Conservation (phyloP, 1,284 basidiomycete species). For the Cryptococcus sp. region DNA sequence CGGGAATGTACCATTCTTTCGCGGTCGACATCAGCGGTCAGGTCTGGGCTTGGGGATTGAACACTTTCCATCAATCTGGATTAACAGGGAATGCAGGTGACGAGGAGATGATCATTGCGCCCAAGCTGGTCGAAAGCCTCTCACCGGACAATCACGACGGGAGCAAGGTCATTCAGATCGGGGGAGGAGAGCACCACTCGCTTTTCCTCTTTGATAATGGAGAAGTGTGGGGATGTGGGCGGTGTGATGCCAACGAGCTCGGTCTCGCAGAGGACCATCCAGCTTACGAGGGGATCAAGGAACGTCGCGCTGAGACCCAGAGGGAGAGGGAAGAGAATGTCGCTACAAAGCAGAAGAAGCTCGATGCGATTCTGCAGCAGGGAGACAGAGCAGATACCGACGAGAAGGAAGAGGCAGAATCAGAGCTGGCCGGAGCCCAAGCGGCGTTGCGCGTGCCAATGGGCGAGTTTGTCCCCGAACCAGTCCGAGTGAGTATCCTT, state of each 20-base stretch:
- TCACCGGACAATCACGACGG: constrained; percentile 67
- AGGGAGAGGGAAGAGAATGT: constrained; percentile 45
- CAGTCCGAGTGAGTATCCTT: constrained; percentile 45
- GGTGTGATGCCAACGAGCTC: constrained; percentile 74
- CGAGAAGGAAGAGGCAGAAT: constrained; percentile 41
- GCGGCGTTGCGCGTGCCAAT: constrained; percentile 58
- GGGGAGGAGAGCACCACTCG: constrained; percentile 77
- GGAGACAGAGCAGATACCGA: constrained; percentile 32
- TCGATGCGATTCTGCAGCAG: constrained; percentile 25
- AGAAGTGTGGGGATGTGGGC: constrained; percentile 78
- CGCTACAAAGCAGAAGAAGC: constrained; percentile 24
- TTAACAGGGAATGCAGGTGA: constrained; percentile 36
- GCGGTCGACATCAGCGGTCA: constrained; percentile 79
- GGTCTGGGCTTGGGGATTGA: constrained; percentile 90
- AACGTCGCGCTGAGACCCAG: constrained; percentile 45
- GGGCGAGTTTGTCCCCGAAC: constrained; percentile 60
- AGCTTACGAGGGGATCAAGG: constrained; percentile 57
- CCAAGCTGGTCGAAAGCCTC: constrained; percentile 68
- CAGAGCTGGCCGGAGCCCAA: constrained; percentile 40
- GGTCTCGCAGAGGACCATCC: constrained; percentile 67
- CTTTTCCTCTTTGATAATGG: constrained; percentile 82
- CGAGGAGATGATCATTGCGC: constrained; percentile 64
- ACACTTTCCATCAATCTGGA: constrained; percentile 72
- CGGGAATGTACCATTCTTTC: constrained; percentile 83
- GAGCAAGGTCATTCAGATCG: constrained; percentile 63